Evolutionary conservation across 2,329 filamentous ascomycete genomes (phyloP).

Genomic region (Aspergillus awamori): DNA sequence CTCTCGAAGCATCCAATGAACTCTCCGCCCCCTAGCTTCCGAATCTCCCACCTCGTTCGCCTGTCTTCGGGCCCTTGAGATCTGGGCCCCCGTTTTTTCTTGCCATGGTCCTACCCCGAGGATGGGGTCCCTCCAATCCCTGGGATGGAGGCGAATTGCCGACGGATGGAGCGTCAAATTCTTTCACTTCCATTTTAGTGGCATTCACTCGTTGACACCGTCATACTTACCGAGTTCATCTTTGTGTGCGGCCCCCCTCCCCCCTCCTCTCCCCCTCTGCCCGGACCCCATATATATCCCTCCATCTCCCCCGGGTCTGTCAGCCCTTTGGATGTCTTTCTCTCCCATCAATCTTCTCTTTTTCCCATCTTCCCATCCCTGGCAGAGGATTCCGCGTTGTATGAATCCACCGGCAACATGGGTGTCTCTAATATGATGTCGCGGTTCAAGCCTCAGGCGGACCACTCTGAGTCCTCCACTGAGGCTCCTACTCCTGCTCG

Average conservation of each 20-base stretch:
- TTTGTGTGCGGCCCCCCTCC: constrained; percentile 2
- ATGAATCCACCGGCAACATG: constrained; percentile 26
- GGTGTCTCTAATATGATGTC: constrained; percentile 33
- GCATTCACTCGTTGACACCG: constrained; percentile 23
- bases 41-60: constrained; percentile 26
- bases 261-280: not conserved
- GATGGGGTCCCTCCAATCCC: constrained; percentile 23
- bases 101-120: constrained; percentile 25
- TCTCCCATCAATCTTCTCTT: constrained; percentile 8
- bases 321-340: constrained; percentile 13
- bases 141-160: constrained; percentile 20
- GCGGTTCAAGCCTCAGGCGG: constrained; percentile 33
- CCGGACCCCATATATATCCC: constrained; percentile 29
- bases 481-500: constrained; percentile 39
- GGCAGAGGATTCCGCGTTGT: constrained; percentile 8
- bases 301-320: constrained; percentile 16
- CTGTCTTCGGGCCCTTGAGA: constrained; percentile 23
- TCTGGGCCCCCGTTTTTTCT: constrained; percentile 36
- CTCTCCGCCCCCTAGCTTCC: constrained; percentile 27
- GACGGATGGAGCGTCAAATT: constrained; percentile 14
- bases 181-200: constrained; percentile 13
- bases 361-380: not conserved
- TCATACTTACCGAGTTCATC: constrained; percentile 13
- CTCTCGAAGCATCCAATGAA: constrained; percentile 28
- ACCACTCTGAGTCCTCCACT: constrained; percentile 23